Percentiles rank a stretch among this genome's conserved stretches.
phyloP scores from a whole-genome alignment of 176 grass and related monocot species.

The Phoenix roebelenii region DNA sequence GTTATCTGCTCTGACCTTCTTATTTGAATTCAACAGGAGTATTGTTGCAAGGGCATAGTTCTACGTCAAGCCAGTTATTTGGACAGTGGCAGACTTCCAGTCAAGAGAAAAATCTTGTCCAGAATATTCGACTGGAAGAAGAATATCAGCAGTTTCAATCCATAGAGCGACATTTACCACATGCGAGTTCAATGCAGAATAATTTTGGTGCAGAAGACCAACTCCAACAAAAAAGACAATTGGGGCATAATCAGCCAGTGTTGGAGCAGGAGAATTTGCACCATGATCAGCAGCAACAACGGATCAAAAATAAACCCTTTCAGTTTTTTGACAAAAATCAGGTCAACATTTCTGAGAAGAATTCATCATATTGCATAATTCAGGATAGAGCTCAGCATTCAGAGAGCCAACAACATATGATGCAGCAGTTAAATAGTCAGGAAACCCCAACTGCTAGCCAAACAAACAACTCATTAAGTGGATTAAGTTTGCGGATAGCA shows the following conservation, averaged over 20 bases:
- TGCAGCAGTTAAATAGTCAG: slow-evolving; percentile 47
- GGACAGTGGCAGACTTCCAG: slow-evolving; percentile 39
- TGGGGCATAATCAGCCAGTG: slow-evolving; percentile 21
- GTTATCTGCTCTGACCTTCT: slow-evolving; percentile 8
- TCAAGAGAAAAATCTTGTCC: slow-evolving; percentile 33
- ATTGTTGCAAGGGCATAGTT: slow-evolving; percentile 36
- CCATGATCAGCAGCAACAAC: slow-evolving; percentile 6
- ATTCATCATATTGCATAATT: slow-evolving; percentile 8
- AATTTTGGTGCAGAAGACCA: slow-evolving; percentile 15
- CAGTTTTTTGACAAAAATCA: slow-evolving; percentile 24
- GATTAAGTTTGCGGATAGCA: slow-evolving; percentile 43
- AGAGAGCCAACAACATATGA: slow-evolving; percentile 22
- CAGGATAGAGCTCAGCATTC: slow-evolving; percentile 5
- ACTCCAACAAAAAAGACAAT: slow-evolving; percentile 20
- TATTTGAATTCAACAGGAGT: slow-evolving; percentile 27
- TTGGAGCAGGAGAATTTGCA: slow-evolving; percentile 23
- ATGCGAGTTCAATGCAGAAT: slow-evolving; percentile 22
- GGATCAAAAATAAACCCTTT: neutral
- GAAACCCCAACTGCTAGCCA: slow-evolving; percentile 41
- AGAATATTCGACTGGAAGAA: slow-evolving; percentile 38
- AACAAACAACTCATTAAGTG: slow-evolving; percentile 32
- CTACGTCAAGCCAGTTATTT: slow-evolving; percentile 36
- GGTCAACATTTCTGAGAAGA: slow-evolving; percentile 37
- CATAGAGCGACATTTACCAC: slow-evolving; percentile 25
- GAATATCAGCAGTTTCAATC: slow-evolving; percentile 26